Evolutionary conservation across 495 filamentous ascomycete species (phyloP), one percentile per base, ranked within the genome.

Genomic region (Schizothecium vesticola): DNA sequence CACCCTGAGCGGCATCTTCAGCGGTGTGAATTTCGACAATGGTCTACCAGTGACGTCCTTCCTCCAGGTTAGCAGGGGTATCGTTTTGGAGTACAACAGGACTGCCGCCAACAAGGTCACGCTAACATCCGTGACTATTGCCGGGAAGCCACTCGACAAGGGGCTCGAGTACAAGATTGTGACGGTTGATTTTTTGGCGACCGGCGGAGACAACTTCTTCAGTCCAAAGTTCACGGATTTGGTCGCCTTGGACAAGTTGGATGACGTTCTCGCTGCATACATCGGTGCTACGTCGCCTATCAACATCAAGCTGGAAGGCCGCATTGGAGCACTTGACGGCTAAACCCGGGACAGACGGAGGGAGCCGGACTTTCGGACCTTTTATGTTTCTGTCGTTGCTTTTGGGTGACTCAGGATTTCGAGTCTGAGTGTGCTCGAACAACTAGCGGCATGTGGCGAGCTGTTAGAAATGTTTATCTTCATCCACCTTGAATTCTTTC

Each of bases 131-230:
- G 76, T 86, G 0, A 76, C 72, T 1, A 78, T 86, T 25, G 78
- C 74, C 9, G 80, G 75, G 24, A 66, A 77, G 59, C 69, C 74
- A 6, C 72, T 86, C 7, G 80, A 84, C 26, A 11, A 67, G 10
- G 61, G 57, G 0, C 71, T 70, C 21, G 67, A 79, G 56, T 88
- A 88, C 72, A 81, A 74, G 10, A 70, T 88, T 7, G 81, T 85
- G 19, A 86, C 85, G 2, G 70, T 85, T 3, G 86, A 87, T 72
- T 88, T 88, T 62, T 28, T 88, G 4, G 82, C 85, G 0, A 76
- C 74, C 0, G 85, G 85, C 9, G 86, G 86, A 12, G 86, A 88
- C 65, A 87, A 87, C 65, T 82, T 85, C 65, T 75, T 86, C 65
- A 67, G 72, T 9, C 73, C 77, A 16, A 29, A 76, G 0, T 70